Evolutionary conservation across 2,329 filamentous ascomycete genomes (phyloP).

Genomic region (Talaromyces sp.): DNA sequence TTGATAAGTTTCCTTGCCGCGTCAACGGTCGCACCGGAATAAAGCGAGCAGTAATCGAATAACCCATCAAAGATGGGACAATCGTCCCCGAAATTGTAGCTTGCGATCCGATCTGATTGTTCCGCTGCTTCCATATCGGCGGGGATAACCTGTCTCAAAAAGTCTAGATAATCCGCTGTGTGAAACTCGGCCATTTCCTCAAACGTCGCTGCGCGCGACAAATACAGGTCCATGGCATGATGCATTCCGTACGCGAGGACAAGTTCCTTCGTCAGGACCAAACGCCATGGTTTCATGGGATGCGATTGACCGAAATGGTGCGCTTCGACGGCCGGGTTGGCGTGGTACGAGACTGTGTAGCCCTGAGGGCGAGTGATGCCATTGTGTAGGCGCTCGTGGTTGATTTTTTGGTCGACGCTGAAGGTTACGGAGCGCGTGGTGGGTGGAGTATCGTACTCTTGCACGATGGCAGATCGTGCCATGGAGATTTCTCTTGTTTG

Average conservation of each 20-base stretch:
- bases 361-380: constrained; percentile 78
- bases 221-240: constrained; percentile 93
- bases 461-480: constrained; percentile 48
- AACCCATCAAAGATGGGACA: constrained; percentile 96
- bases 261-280: constrained; percentile 91
- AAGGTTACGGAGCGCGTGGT: constrained; percentile 39
- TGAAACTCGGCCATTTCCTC: constrained; percentile 89
- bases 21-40: constrained; percentile 85
- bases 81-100: constrained; percentile 88
- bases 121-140: constrained; percentile 66
- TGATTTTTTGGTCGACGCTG: constrained; percentile 53
- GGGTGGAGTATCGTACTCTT: constrained; percentile 49
- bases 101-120: constrained; percentile 57
- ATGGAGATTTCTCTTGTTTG: constrained; percentile 28
- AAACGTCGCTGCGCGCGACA: constrained; percentile 77
- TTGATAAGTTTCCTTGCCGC: constrained; percentile 86
- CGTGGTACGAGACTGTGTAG: constrained; percentile 91
- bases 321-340: constrained; percentile 89
- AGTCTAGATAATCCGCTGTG: constrained; percentile 84
- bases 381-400: constrained; percentile 56
- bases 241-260: constrained; percentile 95
- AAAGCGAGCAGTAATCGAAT: constrained; percentile 92
- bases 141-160: constrained; percentile 70
- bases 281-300: constrained; percentile 98
- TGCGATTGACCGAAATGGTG: constrained; percentile 97